phyloP scores from a whole-genome alignment of 768 basidiomycete genomes.

The Lepiota subincarnata region DNA sequence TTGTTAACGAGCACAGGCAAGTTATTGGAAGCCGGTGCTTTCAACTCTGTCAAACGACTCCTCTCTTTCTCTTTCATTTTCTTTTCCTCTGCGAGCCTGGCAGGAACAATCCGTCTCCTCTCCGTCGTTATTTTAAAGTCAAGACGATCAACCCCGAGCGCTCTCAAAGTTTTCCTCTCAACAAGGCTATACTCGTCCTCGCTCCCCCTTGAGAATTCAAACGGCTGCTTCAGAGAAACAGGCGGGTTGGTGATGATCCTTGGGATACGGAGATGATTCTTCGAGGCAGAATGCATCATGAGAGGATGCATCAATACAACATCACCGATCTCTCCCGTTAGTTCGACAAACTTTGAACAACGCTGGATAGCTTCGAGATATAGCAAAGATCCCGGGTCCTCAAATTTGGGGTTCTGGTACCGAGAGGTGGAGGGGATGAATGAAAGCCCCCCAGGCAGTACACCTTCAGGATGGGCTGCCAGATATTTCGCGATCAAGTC shows the following conservation, averaged over 20 bases:
- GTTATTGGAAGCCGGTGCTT: not conserved
- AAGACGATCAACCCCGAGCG: conserved; percentile 42
- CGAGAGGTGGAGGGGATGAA: conserved; percentile 44
- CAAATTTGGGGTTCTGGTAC: conserved; percentile 23
- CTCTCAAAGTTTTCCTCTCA: conserved; percentile 54
- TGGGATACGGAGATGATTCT: conserved; percentile 51
- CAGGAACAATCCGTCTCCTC: conserved; percentile 44
- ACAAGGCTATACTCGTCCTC: conserved; percentile 51
- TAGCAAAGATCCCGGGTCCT: conserved; percentile 42
- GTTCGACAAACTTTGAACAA: conserved; percentile 44
- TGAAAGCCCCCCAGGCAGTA: conserved; percentile 38
- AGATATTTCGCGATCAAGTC: conserved; percentile 46
- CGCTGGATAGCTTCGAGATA: conserved; percentile 39
- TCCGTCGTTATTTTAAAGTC: conserved; percentile 46
- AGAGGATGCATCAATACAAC: conserved; percentile 61
- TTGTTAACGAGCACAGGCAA: not conserved
- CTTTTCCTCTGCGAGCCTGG: conserved; percentile 37
- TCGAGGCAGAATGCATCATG: conserved; percentile 63
- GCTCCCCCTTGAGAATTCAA: conserved; percentile 44
- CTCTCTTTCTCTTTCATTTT: conserved; percentile 49
- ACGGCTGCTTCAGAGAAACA: conserved; percentile 50
- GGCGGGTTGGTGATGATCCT: conserved; percentile 67
- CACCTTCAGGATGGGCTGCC: conserved; percentile 49
- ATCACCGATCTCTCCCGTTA: conserved; percentile 60
- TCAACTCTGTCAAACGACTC: conserved; percentile 28